Base-by-base conservation (phyloP, 768 basidiomycete genomes). In the Lactifluus hygrophoroides region DNA sequence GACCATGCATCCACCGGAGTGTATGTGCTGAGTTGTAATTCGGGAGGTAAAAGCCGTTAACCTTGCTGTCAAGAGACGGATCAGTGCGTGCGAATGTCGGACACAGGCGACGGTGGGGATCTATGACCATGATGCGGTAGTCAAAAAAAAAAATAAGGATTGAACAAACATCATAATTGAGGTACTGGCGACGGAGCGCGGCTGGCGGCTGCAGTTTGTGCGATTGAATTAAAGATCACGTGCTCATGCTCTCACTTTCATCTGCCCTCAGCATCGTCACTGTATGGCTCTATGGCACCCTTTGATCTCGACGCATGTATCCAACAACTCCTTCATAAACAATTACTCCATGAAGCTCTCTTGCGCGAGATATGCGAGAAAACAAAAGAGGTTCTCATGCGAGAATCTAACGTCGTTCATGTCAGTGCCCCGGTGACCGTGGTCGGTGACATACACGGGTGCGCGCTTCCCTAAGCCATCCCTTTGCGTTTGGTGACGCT, bases 401-500 rank as follows among this genome's bases (percentile, higher is more conserved):
- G 93, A 61, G 96, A 99, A 75, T 93, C 90, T 58, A 99, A 99
- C 68, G 96, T 99, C 57, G 94, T 98, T 7, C 96, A 98, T 68
- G 88, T 99, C 65, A 88, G 84, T 62, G 89, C 95, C 5, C 96
- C 96, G 19, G 93, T 98, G 35, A 99, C 96, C 1, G 96, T 99
- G 28, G 96, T 98, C 38, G 96, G 96, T 51, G 96, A 99, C 71
- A 98, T 99, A 49, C 96, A 99, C 70, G 96, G 94, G 94, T 96
- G 75, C 80, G 90, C 45, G 68, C 65, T 61, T 37, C 54, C 42
- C 54, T 48, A 35, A 44, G 42, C 3, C 43, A 3, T 51, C 58
- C 56, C 57, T 35, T n/a, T 54, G 57, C 56, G 60, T 61, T 64
- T 65, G 71, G 75, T 66, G 77, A 72, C 68, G 65, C 57, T 66